Percentiles rank a stretch among this genome's conserved stretches.
These are phyloP conservation scores for Penicillium lagena DNA, from an alignment of 495 filamentous ascomycete species.

Conservation along the genomic window DNA sequence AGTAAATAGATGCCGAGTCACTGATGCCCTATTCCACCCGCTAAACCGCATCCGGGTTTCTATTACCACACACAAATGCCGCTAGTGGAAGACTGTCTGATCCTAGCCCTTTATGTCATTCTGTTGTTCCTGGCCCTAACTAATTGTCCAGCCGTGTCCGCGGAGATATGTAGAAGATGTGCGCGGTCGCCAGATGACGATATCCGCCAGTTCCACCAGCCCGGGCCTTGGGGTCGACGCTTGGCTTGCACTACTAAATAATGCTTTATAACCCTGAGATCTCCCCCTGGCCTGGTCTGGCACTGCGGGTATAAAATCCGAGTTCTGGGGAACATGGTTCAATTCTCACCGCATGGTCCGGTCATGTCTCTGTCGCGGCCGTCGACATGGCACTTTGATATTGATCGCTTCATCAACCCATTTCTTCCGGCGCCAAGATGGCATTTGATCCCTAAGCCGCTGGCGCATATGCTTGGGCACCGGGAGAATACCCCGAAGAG, in stretches of 20 bases:
- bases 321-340: conserved; percentile 1
- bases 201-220: too few species aligned
- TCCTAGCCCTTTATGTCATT: too few species aligned
- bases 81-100: conserved; percentile 22
- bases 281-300: background rate
- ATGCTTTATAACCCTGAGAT: background rate
- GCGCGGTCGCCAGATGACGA: too few species aligned
- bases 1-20: background rate
- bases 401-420: conserved; percentile 60
- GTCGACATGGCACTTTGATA: conserved; percentile 50
- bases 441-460: conserved; percentile 27
- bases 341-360: background rate
- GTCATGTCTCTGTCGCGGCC: conserved; percentile 3
- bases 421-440: conserved; percentile 46
- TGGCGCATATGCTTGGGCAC: conserved; percentile 38
- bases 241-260: too few species aligned
- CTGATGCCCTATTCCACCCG: conserved; percentile 7
- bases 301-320: background rate
- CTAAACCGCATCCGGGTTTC: conserved; percentile 29
- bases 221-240: too few species aligned
- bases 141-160: background rate
- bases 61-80: conserved; percentile 36
- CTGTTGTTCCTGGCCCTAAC: too few species aligned
- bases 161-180: conserved; percentile 3
- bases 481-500: conserved; percentile 20